Conservation (phyloP, 2,329 filamentous ascomycete species). For the Alternaria brassicae region DNA sequence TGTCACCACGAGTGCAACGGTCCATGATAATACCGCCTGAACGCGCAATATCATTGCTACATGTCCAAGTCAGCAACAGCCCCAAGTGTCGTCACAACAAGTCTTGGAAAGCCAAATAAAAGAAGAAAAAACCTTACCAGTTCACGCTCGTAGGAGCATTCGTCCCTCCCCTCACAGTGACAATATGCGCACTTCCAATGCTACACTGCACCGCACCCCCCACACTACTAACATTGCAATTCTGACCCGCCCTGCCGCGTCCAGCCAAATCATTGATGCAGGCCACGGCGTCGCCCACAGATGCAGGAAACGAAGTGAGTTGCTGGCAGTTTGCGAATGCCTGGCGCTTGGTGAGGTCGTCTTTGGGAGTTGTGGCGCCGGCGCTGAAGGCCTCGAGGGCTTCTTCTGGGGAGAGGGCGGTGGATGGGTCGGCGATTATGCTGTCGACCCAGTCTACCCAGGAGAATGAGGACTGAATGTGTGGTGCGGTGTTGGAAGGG, state of each 20-base stretch:
- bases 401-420: slow-evolving; percentile 2
- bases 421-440: slow-evolving; percentile 1
- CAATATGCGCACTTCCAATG: not conserved
- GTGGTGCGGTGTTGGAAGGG: not conserved
- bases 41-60: slow-evolving; percentile 8
- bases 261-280: not conserved
- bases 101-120: no score
- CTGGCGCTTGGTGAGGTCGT: not conserved
- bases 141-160: slow-evolving; percentile 5
- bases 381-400: not conserved
- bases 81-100: not conserved
- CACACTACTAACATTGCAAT: not conserved
- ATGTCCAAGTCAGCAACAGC: not conserved
- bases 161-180: not conserved
- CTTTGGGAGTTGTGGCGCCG: not conserved
- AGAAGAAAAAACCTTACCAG: not conserved
- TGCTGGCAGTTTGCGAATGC: not conserved
- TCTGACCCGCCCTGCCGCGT: not conserved
- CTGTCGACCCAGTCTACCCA: slow-evolving; percentile 11
- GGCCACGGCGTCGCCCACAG: not conserved
- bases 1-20: slow-evolving; percentile 10
- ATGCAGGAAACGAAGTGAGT: not conserved
- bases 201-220: not conserved
- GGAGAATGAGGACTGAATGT: slow-evolving; percentile 10
- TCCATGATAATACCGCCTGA: slow-evolving; percentile 14